Base-by-base conservation (phyloP, 164 flowering plant species). In the Tinospora cordifolia region DNA sequence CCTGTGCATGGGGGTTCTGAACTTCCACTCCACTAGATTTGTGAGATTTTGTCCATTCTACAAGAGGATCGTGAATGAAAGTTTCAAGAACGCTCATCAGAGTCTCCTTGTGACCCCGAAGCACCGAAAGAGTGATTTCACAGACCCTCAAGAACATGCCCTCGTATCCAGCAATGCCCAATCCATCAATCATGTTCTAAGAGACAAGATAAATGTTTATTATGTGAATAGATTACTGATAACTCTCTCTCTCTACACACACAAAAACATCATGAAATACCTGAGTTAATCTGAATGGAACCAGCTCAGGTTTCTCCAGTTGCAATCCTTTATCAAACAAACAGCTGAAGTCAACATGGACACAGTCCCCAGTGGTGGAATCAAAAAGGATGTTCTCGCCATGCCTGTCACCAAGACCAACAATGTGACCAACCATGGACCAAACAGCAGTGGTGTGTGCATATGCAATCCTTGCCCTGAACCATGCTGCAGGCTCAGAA, bases 391-490 rank as follows among this genome's bases (percentile, higher is more conserved):
- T 92, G 73, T 95, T 95, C 77, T 95, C 99, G 39, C 99, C 99
- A 80, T 95, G 99, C 39, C 99, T 85, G 77, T 95, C 99, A 59
- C 99, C 98, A 69, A 95, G 83, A 69, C 99, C 99, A 73, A 95
- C 99, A 69, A 92, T 95, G 79, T 95, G 98, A 63, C 99, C 99
- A 77, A 95, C 99, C 99, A 95, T 92, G 67, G 97, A 95, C 99
- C 99, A 95, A 68, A 95, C 99, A 44, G 99, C 98, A 62, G 92
- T 84, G 46, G 99, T 95, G 75, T 92, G 99, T 63, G 98, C 97
- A 90, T 88, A 95, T 60, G 99, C 94, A 79, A 87, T 76, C 36
- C 99, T 85, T 71, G 99, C 98, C 77, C 99, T 83, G 77, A 92
- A 95, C 99, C 99, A 95, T 68, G 94, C 92, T 74, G 98, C 99